Percentiles rank a stretch among this genome's conserved stretches.
Conservation (phyloP, 2,329 filamentous ascomycete species). For the Pyrenophora seminiperda region DNA sequence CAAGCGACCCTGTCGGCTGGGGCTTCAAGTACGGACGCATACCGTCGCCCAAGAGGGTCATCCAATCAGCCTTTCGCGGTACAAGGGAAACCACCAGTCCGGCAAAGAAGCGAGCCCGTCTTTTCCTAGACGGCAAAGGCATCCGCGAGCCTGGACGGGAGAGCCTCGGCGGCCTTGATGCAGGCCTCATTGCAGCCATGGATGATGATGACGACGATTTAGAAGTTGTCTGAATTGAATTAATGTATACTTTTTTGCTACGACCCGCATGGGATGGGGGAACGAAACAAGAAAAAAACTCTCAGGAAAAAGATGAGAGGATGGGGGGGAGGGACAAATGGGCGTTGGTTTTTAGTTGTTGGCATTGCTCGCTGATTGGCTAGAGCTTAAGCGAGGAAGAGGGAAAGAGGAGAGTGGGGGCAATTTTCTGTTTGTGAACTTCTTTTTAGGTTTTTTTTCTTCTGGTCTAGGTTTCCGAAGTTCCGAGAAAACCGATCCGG, state of each 20-base stretch:
- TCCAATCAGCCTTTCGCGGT: constrained; percentile 32
- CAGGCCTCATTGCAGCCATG: constrained; percentile 45
- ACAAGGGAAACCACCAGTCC: constrained; percentile 43
- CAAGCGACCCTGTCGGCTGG: constrained; percentile 53
- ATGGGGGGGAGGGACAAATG: not conserved
- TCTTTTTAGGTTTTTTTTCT: constrained; percentile 9
- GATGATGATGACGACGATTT: constrained; percentile 55
- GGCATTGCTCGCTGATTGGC: constrained; percentile 34
- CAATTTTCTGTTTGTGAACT: too few relatives aligned
- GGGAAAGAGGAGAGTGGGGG: constrained; percentile 9
- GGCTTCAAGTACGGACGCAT: constrained; percentile 50
- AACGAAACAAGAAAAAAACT: constrained; percentile 2
- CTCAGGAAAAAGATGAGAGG: too few relatives aligned
- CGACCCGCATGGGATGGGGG: too few relatives aligned
- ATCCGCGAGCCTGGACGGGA: constrained; percentile 57
- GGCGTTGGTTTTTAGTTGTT: constrained; percentile 21
- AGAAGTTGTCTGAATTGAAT: constrained; percentile 52
- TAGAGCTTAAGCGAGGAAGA: constrained; percentile 37
- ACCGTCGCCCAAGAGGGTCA: constrained; percentile 42
- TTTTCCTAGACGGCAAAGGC: constrained; percentile 55
- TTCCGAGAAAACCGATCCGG: constrained; percentile 5
- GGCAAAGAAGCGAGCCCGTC: constrained; percentile 56
- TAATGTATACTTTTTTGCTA: constrained; percentile 22
- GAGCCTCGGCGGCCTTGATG: constrained; percentile 46
- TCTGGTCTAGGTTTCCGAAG: constrained; percentile 25